These are phyloP conservation scores for Alternaria metachromatica DNA, from an alignment of 2,329 filamentous ascomycete genomes.

Conservation along the genomic window DNA sequence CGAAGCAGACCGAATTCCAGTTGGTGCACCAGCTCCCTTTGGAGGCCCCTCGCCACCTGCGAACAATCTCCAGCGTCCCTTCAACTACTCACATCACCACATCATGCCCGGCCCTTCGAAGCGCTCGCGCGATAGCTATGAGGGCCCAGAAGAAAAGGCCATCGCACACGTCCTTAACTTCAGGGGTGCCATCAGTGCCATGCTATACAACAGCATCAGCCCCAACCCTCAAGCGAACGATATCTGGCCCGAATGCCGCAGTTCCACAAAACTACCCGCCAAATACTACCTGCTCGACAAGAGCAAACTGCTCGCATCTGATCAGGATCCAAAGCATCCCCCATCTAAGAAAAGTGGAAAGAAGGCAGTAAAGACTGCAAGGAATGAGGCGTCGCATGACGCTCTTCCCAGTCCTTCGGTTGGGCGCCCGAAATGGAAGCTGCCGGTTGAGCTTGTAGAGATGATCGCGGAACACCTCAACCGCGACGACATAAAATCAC, in stretches of 20 bases:
- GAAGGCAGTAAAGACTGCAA: background rate
- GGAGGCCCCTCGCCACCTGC: background rate
- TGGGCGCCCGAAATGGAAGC: conserved; percentile 48
- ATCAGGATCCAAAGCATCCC: conserved; percentile 1
- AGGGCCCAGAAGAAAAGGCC: conserved; percentile 17
- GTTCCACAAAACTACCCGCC: conserved; percentile 32
- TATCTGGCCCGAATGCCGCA: conserved; percentile 46
- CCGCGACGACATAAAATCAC: conserved; percentile 63
- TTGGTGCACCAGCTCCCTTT: background rate
- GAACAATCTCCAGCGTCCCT: background rate
- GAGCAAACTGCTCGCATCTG: background rate
- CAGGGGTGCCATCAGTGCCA: conserved; percentile 32
- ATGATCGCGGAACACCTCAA: conserved; percentile 63
- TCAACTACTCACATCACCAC: background rate
- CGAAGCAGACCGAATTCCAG: background rate
- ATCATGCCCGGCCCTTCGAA: conserved; percentile 17
- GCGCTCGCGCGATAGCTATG: conserved; percentile 27
- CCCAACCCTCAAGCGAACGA: conserved; percentile 40
- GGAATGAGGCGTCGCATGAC: background rate
- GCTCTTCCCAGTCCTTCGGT: background rate
- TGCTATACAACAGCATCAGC: conserved; percentile 26
- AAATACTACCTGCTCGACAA: conserved; percentile 30
- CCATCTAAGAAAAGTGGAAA: background rate
- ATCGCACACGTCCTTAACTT: conserved; percentile 18
- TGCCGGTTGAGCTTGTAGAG: conserved; percentile 70